Base-by-base conservation (phyloP, 2,329 filamentous ascomycete genomes). In the Aspergillus uvarum region DNA sequence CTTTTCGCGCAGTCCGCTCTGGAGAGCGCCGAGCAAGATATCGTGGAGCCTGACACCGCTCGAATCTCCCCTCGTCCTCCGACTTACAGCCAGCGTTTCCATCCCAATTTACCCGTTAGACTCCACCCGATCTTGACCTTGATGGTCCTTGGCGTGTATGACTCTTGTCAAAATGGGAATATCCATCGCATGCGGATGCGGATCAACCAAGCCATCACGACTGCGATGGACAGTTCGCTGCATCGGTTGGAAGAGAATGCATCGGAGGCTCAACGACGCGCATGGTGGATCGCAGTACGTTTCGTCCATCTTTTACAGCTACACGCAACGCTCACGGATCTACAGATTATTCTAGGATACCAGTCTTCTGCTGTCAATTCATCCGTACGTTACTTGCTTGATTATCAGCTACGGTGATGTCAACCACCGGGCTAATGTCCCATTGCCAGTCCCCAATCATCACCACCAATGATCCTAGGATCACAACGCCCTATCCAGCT, bases 211-310 rank as follows among this genome's bases (percentile, higher is more conserved):
- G 68, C 69, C n/a, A 22, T 70, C 2, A 70, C 67, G 1, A 63
- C 64, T 12, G 68, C 69, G 16, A 69, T 71, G 65, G 68, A 71
- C 54, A 51, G 67, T 6, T 65, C 63, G 2, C 56, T 71, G 10
- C 66, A 71, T 48, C 53, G 47, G 5, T 59, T 67, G 32, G 60
- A 53, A 3, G 32, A 51, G 4, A 54, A 51, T 2, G 42, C 24
- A 12, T 64, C 63, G 1, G 67, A 70, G 24, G 67, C 67, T 8
- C 65, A 69, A 53, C 60, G 64, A 22, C 63, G 68, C 19, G 59
- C 62, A 14, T 71, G 69, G 69, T 71, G 68, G 69, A 68, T 66
- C 54, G 66, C 64, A 11, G 69, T 71, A 16, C 38, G 68, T 63
- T 16, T 35, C 5, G 4, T 11, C n/a, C 4, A 11, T 14, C 14